phyloP scores from a whole-genome alignment of 768 basidiomycete species.

The Tylopilus plumbeoviolaceoides region DNA sequence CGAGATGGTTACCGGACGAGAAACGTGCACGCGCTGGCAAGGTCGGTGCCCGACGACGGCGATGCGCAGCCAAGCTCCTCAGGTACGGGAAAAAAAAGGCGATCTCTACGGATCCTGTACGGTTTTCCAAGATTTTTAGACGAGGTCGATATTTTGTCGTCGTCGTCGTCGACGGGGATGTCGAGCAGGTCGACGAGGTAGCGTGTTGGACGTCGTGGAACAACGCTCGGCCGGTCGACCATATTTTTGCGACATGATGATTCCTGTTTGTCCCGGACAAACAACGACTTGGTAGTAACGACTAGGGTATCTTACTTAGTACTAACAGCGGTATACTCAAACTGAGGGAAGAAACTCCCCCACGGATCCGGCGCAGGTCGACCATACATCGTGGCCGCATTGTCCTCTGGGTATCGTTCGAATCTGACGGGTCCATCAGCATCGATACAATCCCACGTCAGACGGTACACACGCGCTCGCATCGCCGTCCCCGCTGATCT shows the following conservation, averaged over 20 bases:
- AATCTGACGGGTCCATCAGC: slow-evolving; percentile 43
- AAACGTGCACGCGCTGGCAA: background rate
- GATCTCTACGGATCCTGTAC: slow-evolving; percentile 67
- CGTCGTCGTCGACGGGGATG: slow-evolving; percentile 4
- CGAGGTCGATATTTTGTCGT: slow-evolving; percentile 5
- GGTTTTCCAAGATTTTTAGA: slow-evolving; percentile 63
- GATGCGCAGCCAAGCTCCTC: background rate
- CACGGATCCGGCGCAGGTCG: slow-evolving; percentile 51
- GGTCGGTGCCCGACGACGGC: background rate
- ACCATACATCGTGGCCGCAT: slow-evolving; percentile 59
- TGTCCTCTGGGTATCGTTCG: slow-evolving; percentile 75
- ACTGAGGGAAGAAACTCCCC: slow-evolving; percentile 72
- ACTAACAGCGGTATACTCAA: slow-evolving; percentile 50
- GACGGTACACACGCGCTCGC: slow-evolving; percentile 74
- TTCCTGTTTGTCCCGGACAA: slow-evolving; percentile 33
- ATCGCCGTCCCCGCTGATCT: slow-evolving; percentile 89
- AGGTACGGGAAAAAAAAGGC: slow-evolving; percentile 17
- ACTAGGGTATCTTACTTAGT: background rate
- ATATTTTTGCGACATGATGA: slow-evolving; percentile 37
- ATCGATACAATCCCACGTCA: background rate
- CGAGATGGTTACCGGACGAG: background rate
- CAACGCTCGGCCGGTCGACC: slow-evolving; percentile 20
- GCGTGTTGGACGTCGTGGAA: slow-evolving; percentile 15
- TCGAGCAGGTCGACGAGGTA: slow-evolving; percentile 4
- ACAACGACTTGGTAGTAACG: slow-evolving; percentile 6